Evolutionary conservation across 805 yeast genomes (phyloP).

Genomic region (Kuraishia ogatae): DNA sequence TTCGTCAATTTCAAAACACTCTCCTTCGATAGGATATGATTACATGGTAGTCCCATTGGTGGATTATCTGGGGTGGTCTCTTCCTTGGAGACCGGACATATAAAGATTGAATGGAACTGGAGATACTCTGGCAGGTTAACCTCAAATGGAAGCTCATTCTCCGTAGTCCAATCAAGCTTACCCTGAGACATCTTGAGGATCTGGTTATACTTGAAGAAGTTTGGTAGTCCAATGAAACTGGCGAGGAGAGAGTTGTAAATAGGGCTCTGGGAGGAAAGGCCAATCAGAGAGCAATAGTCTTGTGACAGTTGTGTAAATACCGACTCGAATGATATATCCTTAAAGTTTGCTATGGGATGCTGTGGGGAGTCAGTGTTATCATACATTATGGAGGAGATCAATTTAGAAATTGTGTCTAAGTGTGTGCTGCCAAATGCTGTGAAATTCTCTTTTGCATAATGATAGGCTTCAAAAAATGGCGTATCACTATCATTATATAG

Average conservation of each 20-base stretch:
- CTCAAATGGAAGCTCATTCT: constrained; percentile 55
- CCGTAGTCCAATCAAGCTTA: constrained; percentile 44
- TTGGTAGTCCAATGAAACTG: constrained; percentile 46
- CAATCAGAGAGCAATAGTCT: constrained; percentile 39
- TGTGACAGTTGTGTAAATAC: constrained; percentile 25
- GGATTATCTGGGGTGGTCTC: constrained; percentile 53
- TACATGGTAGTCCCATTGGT: constrained; percentile 55
- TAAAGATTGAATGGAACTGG: constrained; percentile 57
- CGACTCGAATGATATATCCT: constrained; percentile 6
- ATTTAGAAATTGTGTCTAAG: constrained; percentile 32
- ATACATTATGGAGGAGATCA: constrained; percentile 29
- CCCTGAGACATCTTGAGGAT: constrained; percentile 25
- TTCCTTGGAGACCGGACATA: constrained; percentile 64
- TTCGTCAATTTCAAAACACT: constrained; percentile 39
- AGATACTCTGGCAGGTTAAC: constrained; percentile 43
- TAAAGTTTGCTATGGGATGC: constrained; percentile 2
- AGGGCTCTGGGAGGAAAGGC: constrained; percentile 45
- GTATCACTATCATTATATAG: constrained; percentile 15
- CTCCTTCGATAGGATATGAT: constrained; percentile 49
- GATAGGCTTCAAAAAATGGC: constrained; percentile 22
- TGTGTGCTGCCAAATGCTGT: constrained; percentile 30
- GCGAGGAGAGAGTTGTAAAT: constrained; percentile 39
- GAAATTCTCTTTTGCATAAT: constrained; percentile 34
- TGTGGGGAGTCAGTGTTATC: constrained; percentile 1
- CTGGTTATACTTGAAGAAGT: constrained; percentile 37